A percentile compares a stretch with the other conserved stretches of the same genome.
Conservation (phyloP, 371 early-diverging fungal genomes). For the Apophysomyces ossiformis region DNA sequence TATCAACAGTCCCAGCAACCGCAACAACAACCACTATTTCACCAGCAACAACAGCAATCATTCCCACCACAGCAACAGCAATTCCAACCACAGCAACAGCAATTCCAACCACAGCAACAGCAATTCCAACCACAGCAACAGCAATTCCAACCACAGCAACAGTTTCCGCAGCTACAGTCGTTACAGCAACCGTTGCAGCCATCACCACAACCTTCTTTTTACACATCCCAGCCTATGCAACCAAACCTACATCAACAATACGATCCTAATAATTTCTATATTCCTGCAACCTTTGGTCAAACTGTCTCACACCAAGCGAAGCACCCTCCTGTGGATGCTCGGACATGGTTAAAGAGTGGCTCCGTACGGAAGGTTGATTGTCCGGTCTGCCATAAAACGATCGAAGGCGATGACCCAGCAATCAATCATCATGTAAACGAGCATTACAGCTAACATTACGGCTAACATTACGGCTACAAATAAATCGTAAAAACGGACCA, state of each 20-base stretch:
- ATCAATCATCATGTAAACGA: slow-evolving; percentile 58
- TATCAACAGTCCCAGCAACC: slow-evolving; percentile 12
- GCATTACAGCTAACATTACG: slow-evolving; percentile 23
- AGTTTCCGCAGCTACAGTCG: slow-evolving; percentile 26
- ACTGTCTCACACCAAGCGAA: slow-evolving; percentile 27
- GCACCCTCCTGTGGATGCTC: slow-evolving; percentile 47
- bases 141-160: slow-evolving; percentile 42
- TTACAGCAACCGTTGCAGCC: slow-evolving; percentile 8
- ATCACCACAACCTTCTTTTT: slow-evolving; percentile 20
- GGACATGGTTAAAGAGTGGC: slow-evolving; percentile 33
- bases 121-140: slow-evolving; percentile 37
- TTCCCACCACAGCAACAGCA: slow-evolving; percentile 38
- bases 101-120: slow-evolving; percentile 24
- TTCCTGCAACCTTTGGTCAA: slow-evolving; percentile 44
- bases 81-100: slow-evolving; percentile 41
- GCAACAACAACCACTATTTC: slow-evolving; percentile 15
- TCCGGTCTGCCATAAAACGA: slow-evolving; percentile 48
- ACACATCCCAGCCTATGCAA: slow-evolving; percentile 10
- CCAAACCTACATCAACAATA: slow-evolving; percentile 13
- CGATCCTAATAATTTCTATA: slow-evolving; percentile 30
- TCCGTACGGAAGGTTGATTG: slow-evolving; percentile 47
- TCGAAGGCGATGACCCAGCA: slow-evolving; percentile 56
- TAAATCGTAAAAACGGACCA: no score
- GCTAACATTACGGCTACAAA: background rate
- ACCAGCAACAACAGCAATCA: slow-evolving; percentile 27